Percentiles rank a stretch among this genome's conserved stretches.
These are phyloP conservation scores for Cryoendolithus antarcticus DNA, from an alignment of 2,329 filamentous ascomycete genomes.

Conservation along the genomic window DNA sequence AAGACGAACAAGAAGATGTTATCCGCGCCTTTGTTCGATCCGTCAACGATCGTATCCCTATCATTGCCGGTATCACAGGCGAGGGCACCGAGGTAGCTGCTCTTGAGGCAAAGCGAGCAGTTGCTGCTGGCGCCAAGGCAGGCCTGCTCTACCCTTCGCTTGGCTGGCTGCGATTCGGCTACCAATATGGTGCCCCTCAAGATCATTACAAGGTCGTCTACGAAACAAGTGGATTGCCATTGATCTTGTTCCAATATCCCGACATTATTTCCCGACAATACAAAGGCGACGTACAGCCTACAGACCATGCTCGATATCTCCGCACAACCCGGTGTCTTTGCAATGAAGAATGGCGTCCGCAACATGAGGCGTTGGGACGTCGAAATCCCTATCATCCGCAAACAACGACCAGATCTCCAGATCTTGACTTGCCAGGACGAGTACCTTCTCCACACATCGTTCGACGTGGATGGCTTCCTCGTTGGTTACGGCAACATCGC, in stretches of 20 bases:
- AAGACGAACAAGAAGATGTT: conserved; percentile 36
- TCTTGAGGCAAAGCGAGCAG: conserved; percentile 39
- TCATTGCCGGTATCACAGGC: conserved; percentile 42
- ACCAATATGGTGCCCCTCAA: conserved; percentile 40
- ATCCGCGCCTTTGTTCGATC: conserved; percentile 43
- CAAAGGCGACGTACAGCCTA: conserved; percentile 40
- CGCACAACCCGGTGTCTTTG: conserved; percentile 40
- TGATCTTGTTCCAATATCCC: conserved; percentile 41
- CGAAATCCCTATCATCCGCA: conserved; percentile 41
- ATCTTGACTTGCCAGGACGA: conserved; percentile 42
- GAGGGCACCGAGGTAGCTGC: conserved; percentile 43
- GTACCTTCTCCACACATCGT: conserved; percentile 40
- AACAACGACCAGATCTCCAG: conserved; percentile 37
- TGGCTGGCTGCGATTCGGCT: conserved; percentile 44
- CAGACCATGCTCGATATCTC: conserved; percentile 42
- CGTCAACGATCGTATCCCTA: conserved; percentile 37
- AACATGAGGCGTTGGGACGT: conserved; percentile 47
- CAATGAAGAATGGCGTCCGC: conserved; percentile 46
- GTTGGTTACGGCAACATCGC: conserved; percentile 45
- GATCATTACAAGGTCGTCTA: conserved; percentile 40
- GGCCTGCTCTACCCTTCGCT: conserved; percentile 42
- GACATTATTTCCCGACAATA: conserved; percentile 39
- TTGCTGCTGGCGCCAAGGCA: conserved; percentile 38
- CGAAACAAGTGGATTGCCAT: conserved; percentile 36
- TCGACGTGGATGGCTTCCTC: conserved; percentile 42